Evolutionary conservation across 257 asterid species (phyloP).

Genomic region (Coffea eugenioides): DNA sequence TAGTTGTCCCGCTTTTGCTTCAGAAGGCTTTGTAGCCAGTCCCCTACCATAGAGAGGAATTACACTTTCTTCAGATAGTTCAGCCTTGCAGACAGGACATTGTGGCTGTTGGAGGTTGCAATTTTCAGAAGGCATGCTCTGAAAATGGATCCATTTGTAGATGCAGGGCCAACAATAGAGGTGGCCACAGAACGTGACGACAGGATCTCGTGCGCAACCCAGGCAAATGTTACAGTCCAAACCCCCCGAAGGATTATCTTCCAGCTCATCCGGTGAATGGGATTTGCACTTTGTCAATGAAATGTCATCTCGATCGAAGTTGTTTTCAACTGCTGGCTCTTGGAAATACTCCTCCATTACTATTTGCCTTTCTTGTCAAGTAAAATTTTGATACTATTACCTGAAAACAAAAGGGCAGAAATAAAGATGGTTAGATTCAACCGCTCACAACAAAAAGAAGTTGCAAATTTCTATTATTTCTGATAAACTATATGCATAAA

Average conservation of each 20-base stretch:
- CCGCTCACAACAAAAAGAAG: neutral
- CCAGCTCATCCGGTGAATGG: constrained; percentile 28
- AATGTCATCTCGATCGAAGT: constrained; percentile 20
- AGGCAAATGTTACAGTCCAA: constrained; percentile 83
- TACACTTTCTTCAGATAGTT: constrained; percentile 50
- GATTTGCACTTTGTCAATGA: constrained; percentile 36
- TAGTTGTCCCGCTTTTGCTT: constrained; percentile 29
- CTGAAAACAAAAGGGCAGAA: constrained; percentile 14
- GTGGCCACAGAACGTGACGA: constrained; percentile 83
- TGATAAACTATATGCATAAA: neutral
- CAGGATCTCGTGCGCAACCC: constrained; percentile 67
- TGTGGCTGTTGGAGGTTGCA: constrained; percentile 39
- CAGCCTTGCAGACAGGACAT: constrained; percentile 76
- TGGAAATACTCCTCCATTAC: constrained; percentile 40
- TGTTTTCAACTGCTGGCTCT: constrained; percentile 24
- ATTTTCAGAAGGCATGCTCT: constrained; percentile 25
- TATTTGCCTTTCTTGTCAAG: constrained; percentile 2
- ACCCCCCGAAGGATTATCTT: constrained; percentile 37
- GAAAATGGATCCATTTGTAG: constrained; percentile 64
- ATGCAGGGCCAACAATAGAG: constrained; percentile 91
- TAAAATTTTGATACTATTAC: neutral
- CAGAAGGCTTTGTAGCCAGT: constrained; percentile 28
- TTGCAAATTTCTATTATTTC: neutral
- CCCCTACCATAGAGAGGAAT: constrained; percentile 80
- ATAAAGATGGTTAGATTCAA: constrained; percentile 9